Evolutionary conservation across 1,284 basidiomycete species (phyloP), one percentile per base, ranked within the genome.

Genomic region (Wallemia ichthyophaga): DNA sequence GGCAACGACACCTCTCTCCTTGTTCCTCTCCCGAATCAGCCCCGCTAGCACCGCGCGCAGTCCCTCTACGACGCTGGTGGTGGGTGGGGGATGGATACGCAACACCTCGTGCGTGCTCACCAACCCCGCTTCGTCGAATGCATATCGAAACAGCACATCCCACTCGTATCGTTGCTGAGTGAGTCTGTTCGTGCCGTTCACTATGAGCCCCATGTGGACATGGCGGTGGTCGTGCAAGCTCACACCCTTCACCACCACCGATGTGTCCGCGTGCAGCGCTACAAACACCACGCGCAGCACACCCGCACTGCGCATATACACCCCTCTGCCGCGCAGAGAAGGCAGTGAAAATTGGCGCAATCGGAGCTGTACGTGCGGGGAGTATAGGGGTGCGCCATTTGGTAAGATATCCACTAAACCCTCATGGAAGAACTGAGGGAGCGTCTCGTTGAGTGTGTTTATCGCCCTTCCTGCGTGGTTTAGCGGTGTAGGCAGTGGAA

Each of bases 401-500:
- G n/a, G n/a, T n/a, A n/a, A n/a, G n/a, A 7, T 31, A 31, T 31
- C 37, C 5, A 19, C 11, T 13, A 48, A 21, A 3, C 37, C 37
- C 7, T 48, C 37, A 48, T 48, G 9, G n/a, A 48, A 48, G 37
- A 48, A 48, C 5, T 19, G 37, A 5, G 37, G 37, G 5, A 48
- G 37, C 9, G 37, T 48, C 37, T 11, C 3, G 13, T 19, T 13
- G 7, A 48, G 37, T 17, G 37, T 48, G n/a, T 19, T 5, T 48
- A 48, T 48, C 11, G 19, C 59, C 27, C 24, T 28, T 60, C 27
- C 60, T 61, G 48, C 58, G 55, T 37, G n/a, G 48, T 55, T 57
- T 19, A 23, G 48, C 32, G 15, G 48, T 26, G 57, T 60, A 27
- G 56, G 24, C 17, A 25, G n/a, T 15, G 9, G 13, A 13, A 48